These are phyloP conservation scores for Trametopsis cervina DNA, from an alignment of 768 basidiomycete genomes.

Conservation along the genomic window DNA sequence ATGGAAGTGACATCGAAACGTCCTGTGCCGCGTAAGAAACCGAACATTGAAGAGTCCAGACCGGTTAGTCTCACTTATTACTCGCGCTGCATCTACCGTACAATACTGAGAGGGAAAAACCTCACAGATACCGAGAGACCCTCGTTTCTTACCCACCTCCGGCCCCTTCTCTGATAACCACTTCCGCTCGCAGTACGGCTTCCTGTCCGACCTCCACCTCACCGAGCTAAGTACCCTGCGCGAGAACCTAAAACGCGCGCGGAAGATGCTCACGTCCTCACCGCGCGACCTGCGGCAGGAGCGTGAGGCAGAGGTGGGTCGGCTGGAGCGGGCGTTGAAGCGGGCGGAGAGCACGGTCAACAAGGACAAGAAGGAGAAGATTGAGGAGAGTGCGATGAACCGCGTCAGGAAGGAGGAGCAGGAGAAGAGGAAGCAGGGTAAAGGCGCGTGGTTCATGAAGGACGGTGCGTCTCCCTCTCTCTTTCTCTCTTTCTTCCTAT, in stretches of 20 bases:
- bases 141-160: constrained; percentile 71
- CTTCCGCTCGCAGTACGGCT: constrained; percentile 67
- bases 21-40: constrained; percentile 68
- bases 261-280: constrained; percentile 53
- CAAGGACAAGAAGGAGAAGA: constrained; percentile 55
- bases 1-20: constrained; percentile 78
- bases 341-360: constrained; percentile 73
- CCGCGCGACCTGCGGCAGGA: constrained; percentile 54
- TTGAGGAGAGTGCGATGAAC: constrained; percentile 63
- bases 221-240: constrained; percentile 60
- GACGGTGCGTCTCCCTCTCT: constrained; percentile 44
- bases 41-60: constrained; percentile 61
- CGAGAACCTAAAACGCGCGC: constrained; percentile 60
- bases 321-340: constrained; percentile 69
- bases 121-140: constrained; percentile 74
- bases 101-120: not conserved
- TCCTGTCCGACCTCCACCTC: constrained; percentile 60
- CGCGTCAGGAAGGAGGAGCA: constrained; percentile 43
- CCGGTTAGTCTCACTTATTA: constrained; percentile 37
- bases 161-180: constrained; percentile 60
- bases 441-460: constrained; percentile 84
- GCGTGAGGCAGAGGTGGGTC: constrained; percentile 59
- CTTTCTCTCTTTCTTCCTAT: not conserved
- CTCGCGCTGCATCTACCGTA: not conserved
- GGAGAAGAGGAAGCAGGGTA: constrained; percentile 67